phyloP scores from a whole-genome alignment of 176 grass and related monocot genomes.

The Oryza punctata region DNA sequence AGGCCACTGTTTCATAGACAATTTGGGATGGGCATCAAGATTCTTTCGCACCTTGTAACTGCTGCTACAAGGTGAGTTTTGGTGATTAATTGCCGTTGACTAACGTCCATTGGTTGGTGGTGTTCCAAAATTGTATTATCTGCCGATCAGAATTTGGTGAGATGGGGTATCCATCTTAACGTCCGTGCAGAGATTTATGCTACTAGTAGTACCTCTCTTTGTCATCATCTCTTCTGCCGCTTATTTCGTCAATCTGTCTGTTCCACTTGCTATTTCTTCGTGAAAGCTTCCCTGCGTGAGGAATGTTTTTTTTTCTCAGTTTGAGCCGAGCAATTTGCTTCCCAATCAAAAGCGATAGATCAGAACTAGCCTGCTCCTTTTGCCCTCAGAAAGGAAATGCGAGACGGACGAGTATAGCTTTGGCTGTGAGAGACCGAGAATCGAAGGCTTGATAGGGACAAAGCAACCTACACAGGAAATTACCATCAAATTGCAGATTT shows the following conservation, averaged over 20 bases:
- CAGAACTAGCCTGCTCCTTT: not conserved
- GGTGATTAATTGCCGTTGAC: not conserved
- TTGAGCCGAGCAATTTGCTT: not conserved
- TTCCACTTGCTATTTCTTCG: not conserved
- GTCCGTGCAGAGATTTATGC: not conserved
- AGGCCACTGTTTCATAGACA: constrained; percentile 19
- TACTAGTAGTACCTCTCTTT: not conserved
- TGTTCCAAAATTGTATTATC: not conserved
- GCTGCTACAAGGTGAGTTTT: constrained; percentile 22
- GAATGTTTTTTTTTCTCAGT: not conserved
- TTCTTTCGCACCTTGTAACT: not conserved
- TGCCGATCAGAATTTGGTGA: not conserved
- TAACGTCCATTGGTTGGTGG: constrained; percentile 11
- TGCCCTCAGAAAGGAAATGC: not conserved
- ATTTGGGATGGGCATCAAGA: not conserved
- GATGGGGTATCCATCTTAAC: not conserved
- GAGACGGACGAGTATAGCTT: not conserved
- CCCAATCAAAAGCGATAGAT: not conserved
- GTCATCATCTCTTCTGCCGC: not conserved
- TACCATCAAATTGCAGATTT: not conserved
- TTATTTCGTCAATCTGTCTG: not conserved
- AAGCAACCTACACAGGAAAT: not conserved
- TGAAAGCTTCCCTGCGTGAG: not conserved
- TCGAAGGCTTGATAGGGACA: not conserved
- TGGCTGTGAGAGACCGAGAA: too few relatives aligned